Percentiles rank a stretch among this genome's conserved stretches.
Conservation (phyloP, 768 basidiomycete genomes). For the Tricholomella constricta region DNA sequence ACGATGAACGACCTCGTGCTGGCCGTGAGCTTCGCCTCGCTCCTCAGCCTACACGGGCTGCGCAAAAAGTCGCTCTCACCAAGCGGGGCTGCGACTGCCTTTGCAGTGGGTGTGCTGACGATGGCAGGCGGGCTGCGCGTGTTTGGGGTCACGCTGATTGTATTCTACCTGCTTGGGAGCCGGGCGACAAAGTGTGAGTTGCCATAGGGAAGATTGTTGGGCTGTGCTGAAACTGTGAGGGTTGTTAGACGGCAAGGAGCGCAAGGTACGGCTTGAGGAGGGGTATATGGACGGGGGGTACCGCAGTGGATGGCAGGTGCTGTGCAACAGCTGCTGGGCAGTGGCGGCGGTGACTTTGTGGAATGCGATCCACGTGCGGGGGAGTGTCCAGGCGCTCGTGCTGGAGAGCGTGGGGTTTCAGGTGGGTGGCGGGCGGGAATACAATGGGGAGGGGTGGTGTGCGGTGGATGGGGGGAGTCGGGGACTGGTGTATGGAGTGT, state of each 20-base stretch:
- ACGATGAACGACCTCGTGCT: constrained; percentile 18
- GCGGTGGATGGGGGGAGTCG: constrained; percentile 60
- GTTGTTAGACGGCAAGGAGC: constrained; percentile 65
- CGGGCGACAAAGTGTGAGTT: constrained; percentile 79
- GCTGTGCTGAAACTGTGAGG: neutral
- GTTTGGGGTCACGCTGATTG: constrained; percentile 67
- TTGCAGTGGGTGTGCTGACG: constrained; percentile 71
- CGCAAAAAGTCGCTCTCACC: constrained; percentile 75
- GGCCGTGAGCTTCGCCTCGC: constrained; percentile 43
- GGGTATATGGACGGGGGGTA: constrained; percentile 75
- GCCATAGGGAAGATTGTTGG: neutral
- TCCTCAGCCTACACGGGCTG: constrained; percentile 69
- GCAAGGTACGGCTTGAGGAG: constrained; percentile 77
- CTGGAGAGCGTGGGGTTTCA: constrained; percentile 20
- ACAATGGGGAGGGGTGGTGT: constrained; percentile 58
- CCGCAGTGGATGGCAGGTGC: constrained; percentile 76
- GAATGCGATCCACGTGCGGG: constrained; percentile 59
- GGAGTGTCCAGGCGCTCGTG: constrained; percentile 37
- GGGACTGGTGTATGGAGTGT: constrained; percentile 56
- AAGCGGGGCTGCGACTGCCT: constrained; percentile 76
- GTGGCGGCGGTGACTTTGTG: constrained; percentile 61
- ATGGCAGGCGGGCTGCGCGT: constrained; percentile 67
- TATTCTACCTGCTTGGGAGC: constrained; percentile 80
- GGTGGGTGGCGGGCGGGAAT: constrained; percentile 28
- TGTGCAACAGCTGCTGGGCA: constrained; percentile 77